Evolutionary conservation across 495 filamentous ascomycete species (phyloP).

Genomic region (Aspergillus bertholletiae): DNA sequence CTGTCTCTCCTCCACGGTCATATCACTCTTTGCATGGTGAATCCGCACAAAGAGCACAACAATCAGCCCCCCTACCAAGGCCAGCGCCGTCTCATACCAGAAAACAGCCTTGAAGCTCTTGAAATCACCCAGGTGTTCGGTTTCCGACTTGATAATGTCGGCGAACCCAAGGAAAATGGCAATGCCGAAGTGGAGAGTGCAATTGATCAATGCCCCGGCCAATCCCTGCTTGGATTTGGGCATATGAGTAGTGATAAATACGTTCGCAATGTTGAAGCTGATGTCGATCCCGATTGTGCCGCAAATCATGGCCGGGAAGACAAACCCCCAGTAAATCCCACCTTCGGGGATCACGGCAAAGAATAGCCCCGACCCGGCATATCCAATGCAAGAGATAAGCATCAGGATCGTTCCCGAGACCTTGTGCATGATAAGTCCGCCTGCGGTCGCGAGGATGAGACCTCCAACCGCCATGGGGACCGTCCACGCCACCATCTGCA

Average conservation of each 20-base stretch:
- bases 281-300: constrained; percentile 81
- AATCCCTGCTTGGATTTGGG: constrained; percentile 69
- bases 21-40: constrained; percentile 60
- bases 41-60: constrained; percentile 62
- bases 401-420: constrained; percentile 70
- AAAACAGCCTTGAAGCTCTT: constrained; percentile 62
- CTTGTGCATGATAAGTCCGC: constrained; percentile 74
- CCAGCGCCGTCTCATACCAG: constrained; percentile 62
- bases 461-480: constrained; percentile 74
- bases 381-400: constrained; percentile 62
- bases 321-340: constrained; percentile 64
- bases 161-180: constrained; percentile 75
- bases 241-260: constrained; percentile 77
- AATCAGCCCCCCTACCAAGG: constrained; percentile 51
- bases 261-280: constrained; percentile 77
- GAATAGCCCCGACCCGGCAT: constrained; percentile 60
- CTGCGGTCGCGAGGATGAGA: constrained; percentile 63
- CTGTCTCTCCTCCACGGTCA: constrained; percentile 64
- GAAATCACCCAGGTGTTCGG: constrained; percentile 38
- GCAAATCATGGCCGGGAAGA: constrained; percentile 81
- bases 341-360: constrained; percentile 67
- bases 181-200: constrained; percentile 73
- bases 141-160: constrained; percentile 61
- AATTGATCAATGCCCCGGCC: constrained; percentile 68
- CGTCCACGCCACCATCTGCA: constrained; percentile 77